Percentiles rank a stretch among this genome's conserved stretches.
phyloP scores from a whole-genome alignment of 1,284 basidiomycete genomes.

The Tilletia setariae region DNA sequence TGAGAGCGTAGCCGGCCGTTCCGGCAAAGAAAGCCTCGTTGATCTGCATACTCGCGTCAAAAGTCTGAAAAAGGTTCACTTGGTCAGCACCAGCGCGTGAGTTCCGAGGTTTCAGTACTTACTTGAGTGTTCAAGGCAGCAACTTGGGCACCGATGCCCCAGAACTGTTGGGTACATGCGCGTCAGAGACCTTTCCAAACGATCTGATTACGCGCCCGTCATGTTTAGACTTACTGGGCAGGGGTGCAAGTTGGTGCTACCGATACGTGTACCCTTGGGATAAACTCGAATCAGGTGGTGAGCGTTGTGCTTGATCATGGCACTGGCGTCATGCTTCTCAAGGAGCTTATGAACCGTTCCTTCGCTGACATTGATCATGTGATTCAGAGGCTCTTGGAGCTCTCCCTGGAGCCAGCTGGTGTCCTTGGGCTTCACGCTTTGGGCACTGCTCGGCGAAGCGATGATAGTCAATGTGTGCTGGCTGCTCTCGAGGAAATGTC shows the following conservation, averaged over 20 bases:
- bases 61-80: constrained; percentile 20
- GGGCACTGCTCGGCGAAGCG: constrained; percentile 21
- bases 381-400: constrained; percentile 52
- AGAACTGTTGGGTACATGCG: constrained; percentile 54
- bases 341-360: constrained; percentile 58
- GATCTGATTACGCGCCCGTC: too few species aligned
- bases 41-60: constrained; percentile 55
- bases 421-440: constrained; percentile 41
- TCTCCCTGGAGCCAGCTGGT: constrained; percentile 40
- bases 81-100: too few species aligned
- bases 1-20: constrained; percentile 63
- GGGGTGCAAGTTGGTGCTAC: constrained; percentile 62
- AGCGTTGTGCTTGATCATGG: constrained; percentile 57
- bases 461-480: neutral
- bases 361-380: constrained; percentile 65
- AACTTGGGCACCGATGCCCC: constrained; percentile 64
- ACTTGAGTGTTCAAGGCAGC: constrained; percentile 60
- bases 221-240: constrained; percentile 33
- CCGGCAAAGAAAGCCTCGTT: constrained; percentile 68
- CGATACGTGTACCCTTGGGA: constrained; percentile 63
- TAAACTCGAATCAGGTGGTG: constrained; percentile 63
- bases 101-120: neutral
- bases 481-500: neutral
- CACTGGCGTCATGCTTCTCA: constrained; percentile 46
- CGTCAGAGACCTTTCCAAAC: too few species aligned